Evolutionary conservation across 805 yeast species (phyloP), one percentile per base, ranked within the genome.

Genomic region (Saccharomycodes ludwigii): DNA sequence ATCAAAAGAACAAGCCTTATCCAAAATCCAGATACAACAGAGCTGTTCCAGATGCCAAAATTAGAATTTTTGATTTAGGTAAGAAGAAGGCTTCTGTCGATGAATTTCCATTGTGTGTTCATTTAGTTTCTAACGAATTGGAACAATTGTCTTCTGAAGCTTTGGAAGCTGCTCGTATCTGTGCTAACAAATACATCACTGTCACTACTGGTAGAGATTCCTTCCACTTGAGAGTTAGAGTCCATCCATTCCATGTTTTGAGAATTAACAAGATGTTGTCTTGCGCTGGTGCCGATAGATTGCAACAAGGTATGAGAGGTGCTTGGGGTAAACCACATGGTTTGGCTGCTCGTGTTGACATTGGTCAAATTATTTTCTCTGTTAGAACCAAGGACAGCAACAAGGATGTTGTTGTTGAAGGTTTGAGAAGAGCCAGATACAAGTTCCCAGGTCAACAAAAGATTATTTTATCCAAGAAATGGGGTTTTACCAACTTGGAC

Each of bases 261-360:
- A 81, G 98, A 73, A 91, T 91, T 76, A 91, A 91, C 91, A 91
- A 91, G 84, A 91, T 91, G 98, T 85, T 91, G 95, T 91, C 98
- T 63, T 91, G 98, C 77, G 98, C 98, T 74, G 98, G 98, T 83
- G 98, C 98, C 66, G 98, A 91, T 88, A 85, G 98, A 82, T 79
- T 91, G 72, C 98, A 91, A 76, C 97, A 91, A 75, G 98, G 98
- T 86, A 91, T 91, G 98, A 88, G 98, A 84, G 94, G 94, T 77
- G 98, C 98, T 65, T 91, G 97, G 97, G 98, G 98, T 85, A 91
- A 91, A 76, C 98, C 98, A 60, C 95, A 86, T 59, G 98, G 98
- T 76, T 75, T 85, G 61, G 98, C 97, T 58, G 98, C 98, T 59
- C 85, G 98, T 70, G 97, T 91, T 65, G 71, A 71, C 72, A 91